These are phyloP conservation scores for Skeletonema grethae DNA, from an alignment of 108 stramenopile genomes.

Conservation along the genomic window DNA sequence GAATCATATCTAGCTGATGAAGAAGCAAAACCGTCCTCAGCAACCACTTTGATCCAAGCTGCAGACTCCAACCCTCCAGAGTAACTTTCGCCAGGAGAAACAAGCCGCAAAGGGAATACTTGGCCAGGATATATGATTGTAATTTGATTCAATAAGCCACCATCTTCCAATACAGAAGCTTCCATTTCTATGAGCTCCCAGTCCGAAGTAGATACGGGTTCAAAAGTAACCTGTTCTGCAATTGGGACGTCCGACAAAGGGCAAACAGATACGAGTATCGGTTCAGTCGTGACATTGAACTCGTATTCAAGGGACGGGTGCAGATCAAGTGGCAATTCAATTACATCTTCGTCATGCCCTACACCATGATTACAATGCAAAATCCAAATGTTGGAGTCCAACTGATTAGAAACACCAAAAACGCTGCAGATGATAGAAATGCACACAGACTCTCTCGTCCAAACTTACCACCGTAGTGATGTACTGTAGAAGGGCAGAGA, in stretches of 20 bases:
- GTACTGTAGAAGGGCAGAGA: conserved; percentile 1
- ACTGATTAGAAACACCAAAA: background rate
- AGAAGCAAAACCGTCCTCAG: conserved; percentile 22
- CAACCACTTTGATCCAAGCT: conserved; percentile 53
- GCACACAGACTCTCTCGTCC: background rate
- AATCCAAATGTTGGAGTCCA: background rate
- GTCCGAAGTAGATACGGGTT: conserved; percentile 69
- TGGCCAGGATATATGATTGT: conserved; percentile 69
- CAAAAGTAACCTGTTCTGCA: conserved; percentile 51
- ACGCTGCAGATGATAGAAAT: background rate
- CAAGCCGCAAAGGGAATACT: conserved; percentile 46
- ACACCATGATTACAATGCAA: background rate
- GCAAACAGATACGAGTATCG: conserved; percentile 42
- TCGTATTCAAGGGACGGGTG: conserved; percentile 36
- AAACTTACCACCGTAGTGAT: conserved; percentile 12
- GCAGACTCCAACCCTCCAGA: conserved; percentile 20
- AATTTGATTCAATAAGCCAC: conserved; percentile 68
- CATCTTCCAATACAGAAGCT: conserved; percentile 63
- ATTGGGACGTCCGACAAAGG: conserved; percentile 44
- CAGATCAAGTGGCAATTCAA: conserved; percentile 43
- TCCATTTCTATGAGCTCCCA: conserved; percentile 81
- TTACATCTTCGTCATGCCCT: conserved; percentile 18
- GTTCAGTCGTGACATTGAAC: conserved; percentile 28
- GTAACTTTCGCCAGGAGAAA: conserved; percentile 9
- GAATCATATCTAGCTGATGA: background rate